Conservation (phyloP, 148 eudicot genomes). For the Cornus florida region DNA sequence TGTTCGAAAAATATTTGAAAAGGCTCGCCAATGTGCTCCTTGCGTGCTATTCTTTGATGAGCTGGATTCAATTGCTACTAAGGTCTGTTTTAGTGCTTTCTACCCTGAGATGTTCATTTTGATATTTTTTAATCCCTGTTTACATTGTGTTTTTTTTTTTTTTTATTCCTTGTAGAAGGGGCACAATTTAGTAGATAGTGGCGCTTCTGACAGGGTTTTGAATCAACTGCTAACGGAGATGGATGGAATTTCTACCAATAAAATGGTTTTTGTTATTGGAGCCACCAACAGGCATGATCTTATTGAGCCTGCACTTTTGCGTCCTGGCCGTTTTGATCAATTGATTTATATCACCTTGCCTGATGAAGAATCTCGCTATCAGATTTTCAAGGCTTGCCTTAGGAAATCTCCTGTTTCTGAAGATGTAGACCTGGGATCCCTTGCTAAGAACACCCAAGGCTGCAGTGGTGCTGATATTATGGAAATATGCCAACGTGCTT, state of each 20-base stretch:
- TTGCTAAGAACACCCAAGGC: constrained; percentile 52
- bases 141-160: not conserved
- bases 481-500: too few relatives aligned
- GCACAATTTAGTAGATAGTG: constrained; percentile 79
- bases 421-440: constrained; percentile 73
- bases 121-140: not conserved
- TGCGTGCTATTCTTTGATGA: constrained; percentile 90
- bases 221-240: too few relatives aligned
- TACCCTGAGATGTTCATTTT: too few relatives aligned
- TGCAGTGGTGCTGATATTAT: too few relatives aligned
- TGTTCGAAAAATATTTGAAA: constrained; percentile 31
- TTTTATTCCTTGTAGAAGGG: constrained; percentile 54
- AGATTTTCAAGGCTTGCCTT: constrained; percentile 72
- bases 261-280: too few relatives aligned
- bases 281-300: too few relatives aligned
- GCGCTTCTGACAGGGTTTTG: constrained; percentile 35
- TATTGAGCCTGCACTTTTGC: too few relatives aligned
- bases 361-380: constrained; percentile 80
- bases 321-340: too few relatives aligned
- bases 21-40: constrained; percentile 7
- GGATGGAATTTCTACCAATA: too few relatives aligned
- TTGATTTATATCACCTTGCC: constrained; percentile 26
- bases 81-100: constrained; percentile 35
- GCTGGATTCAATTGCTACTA: constrained; percentile 89
- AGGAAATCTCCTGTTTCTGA: constrained; percentile 81